Percentiles rank a stretch among this genome's conserved stretches.
phyloP scores from a whole-genome alignment of 257 asterid genomes.

The Przewalskia tangutica region DNA sequence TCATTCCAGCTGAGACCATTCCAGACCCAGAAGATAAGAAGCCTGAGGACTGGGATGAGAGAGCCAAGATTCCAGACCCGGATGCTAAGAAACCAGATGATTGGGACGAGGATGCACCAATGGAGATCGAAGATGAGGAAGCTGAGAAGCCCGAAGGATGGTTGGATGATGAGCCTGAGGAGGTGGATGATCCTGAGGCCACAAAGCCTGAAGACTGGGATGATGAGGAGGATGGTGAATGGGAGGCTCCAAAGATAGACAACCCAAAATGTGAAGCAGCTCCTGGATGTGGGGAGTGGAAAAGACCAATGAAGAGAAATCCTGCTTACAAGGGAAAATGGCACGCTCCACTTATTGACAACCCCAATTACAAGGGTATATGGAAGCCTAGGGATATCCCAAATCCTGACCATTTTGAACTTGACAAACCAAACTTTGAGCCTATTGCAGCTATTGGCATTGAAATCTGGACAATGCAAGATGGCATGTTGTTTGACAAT shows the following conservation, averaged over 20 bases:
- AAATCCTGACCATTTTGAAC: constrained; percentile 74
- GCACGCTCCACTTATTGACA: constrained; percentile 74
- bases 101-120: constrained; percentile 95
- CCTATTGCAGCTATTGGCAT: constrained; percentile 93
- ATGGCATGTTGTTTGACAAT: constrained; percentile 87
- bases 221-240: constrained; percentile 95
- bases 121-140: constrained; percentile 81
- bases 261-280: constrained; percentile 74
- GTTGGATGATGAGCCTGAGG: constrained; percentile 99
- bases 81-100: constrained; percentile 88
- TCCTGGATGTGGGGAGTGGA: constrained; percentile 99
- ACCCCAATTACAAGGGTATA: constrained; percentile 88
- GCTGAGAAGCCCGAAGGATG: constrained; percentile 95
- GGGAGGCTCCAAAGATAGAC: constrained; percentile 90
- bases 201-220: constrained; percentile 96
- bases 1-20: constrained; percentile 79
- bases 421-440: constrained; percentile 74
- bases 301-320: constrained; percentile 69
- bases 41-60: constrained; percentile 99
- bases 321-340: constrained; percentile 96
- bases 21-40: constrained; percentile 94
- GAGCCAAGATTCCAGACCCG: constrained; percentile 85
- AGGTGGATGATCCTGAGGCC: constrained; percentile 88
- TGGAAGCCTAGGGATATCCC: constrained; percentile 85
- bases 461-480: constrained; percentile 99